These are phyloP conservation scores for Pseudogymnoascus sp. DNA, from an alignment of 2,329 filamentous ascomycete species.

Conservation along the genomic window DNA sequence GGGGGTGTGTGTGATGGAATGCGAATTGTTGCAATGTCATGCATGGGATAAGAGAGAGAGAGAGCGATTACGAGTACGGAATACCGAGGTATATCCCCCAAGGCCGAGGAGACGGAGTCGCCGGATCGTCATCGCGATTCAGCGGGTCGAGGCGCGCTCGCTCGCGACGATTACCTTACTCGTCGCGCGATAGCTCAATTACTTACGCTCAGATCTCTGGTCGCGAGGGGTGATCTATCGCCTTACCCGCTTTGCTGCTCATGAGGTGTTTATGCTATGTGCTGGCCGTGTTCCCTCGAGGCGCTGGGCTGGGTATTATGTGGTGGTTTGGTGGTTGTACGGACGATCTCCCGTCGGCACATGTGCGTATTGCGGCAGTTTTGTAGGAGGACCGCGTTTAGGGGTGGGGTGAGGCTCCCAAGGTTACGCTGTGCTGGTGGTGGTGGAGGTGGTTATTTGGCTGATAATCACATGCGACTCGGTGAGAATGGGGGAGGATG, in stretches of 20 bases:
- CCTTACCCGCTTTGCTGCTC: neutral
- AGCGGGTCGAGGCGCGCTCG: neutral
- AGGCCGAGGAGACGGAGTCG: neutral
- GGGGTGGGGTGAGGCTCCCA: neutral
- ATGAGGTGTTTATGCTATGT: neutral
- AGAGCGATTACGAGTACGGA: neutral
- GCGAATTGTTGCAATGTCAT: too few relatives aligned
- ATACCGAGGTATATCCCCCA: neutral
- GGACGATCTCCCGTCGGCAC: neutral
- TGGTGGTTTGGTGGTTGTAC: neutral
- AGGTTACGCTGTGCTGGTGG: neutral
- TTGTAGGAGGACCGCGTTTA: neutral
- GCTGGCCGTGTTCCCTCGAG: neutral
- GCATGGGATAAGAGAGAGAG: too few relatives aligned
- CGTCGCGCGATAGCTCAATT: neutral
- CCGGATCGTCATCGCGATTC: neutral
- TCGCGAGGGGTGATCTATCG: neutral
- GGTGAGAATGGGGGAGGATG: neutral
- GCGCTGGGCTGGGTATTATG: neutral
- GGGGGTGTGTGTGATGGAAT: too few relatives aligned
- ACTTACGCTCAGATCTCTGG: neutral
- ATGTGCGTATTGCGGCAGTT: neutral
- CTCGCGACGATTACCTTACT: neutral
- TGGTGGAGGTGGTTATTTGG: neutral
- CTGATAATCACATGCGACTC: neutral